phyloP scores from a whole-genome alignment of 2,329 filamentous ascomycete species.

The Stagonosporopsis cucurbitacearum region DNA sequence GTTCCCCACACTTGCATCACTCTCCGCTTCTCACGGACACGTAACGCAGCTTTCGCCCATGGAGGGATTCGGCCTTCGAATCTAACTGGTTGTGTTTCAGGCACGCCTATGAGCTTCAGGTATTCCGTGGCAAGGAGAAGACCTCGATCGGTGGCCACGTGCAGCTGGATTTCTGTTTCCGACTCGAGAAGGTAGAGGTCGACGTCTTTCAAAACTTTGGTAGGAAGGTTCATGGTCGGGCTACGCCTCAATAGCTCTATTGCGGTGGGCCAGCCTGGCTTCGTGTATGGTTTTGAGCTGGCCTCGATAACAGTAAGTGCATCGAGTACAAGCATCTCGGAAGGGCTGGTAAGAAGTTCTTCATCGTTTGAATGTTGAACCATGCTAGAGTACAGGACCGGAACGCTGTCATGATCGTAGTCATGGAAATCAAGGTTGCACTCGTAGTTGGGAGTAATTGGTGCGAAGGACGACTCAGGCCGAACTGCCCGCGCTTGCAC shows the following conservation, averaged over 20 bases:
- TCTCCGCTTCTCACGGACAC: constrained; percentile 1
- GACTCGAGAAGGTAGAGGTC: constrained; percentile 24
- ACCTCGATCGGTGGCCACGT: constrained; percentile 27
- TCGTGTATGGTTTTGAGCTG: constrained; percentile 4
- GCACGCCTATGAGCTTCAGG: constrained; percentile 22
- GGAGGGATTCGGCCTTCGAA: constrained; percentile 26
- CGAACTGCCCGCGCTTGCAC: not conserved
- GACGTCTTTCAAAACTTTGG: constrained; percentile 18
- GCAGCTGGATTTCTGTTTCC: constrained; percentile 13
- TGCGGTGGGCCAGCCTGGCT: not conserved
- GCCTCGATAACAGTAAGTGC: constrained; percentile 12
- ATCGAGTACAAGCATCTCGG: constrained; percentile 7
- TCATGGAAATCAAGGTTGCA: constrained; percentile 6
- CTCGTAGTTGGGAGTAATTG: constrained; percentile 3
- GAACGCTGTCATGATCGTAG: constrained; percentile 22
- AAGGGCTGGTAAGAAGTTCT: not conserved
- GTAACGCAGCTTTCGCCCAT: constrained; percentile 19
- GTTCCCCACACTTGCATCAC: not conserved
- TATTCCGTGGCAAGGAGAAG: constrained; percentile 24
- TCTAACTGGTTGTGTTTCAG: constrained; percentile 23
- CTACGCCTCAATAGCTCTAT: constrained; percentile 19
- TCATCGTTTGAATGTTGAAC: constrained; percentile 7
- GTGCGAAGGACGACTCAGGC: constrained; percentile 4
- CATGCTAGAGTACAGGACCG: constrained; percentile 19
- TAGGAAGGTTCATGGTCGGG: not conserved